A percentile compares a stretch with the other conserved stretches of the same genome.
These are phyloP conservation scores for Mucor piriformis DNA, from an alignment of 371 early-diverging fungal species.

Conservation along the genomic window DNA sequence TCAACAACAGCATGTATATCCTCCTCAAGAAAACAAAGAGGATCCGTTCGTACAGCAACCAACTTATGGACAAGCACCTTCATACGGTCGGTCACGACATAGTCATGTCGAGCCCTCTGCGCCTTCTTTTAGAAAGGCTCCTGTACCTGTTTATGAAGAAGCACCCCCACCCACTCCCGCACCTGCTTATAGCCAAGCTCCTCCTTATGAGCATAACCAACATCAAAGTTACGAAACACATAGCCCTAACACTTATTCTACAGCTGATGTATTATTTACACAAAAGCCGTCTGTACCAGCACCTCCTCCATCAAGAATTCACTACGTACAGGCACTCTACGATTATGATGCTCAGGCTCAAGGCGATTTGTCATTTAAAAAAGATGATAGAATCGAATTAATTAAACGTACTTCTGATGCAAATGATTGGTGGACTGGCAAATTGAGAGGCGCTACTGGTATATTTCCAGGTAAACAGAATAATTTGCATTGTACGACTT, in stretches of 20 bases:
- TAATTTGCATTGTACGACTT: too few relatives aligned
- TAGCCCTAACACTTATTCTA: background rate
- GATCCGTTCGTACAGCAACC: background rate
- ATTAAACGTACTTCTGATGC: conserved; percentile 55
- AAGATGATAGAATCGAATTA: conserved; percentile 71
- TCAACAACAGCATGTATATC: conserved; percentile 5
- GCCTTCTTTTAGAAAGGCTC: background rate
- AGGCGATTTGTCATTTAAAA: conserved; percentile 70
- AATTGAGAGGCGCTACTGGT: conserved; percentile 59
- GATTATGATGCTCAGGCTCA: conserved; percentile 72
- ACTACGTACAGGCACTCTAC: conserved; percentile 63
- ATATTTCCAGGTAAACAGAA: conserved; percentile 80
- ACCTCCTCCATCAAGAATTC: conserved; percentile 4
- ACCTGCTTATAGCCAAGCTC: conserved; percentile 5
- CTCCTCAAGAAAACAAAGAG: background rate
- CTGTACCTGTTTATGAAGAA: background rate
- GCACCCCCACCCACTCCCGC: background rate
- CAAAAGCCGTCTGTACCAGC: background rate
- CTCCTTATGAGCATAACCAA: conserved; percentile 5
- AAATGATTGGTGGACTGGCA: conserved; percentile 83
- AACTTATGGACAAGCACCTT: background rate
- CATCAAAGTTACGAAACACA: background rate
- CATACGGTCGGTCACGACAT: background rate
- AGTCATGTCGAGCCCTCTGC: too few relatives aligned
- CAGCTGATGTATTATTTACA: too few relatives aligned